A percentile compares a stretch with the other conserved stretches of the same genome.
These are phyloP conservation scores for Cinnamomum chago DNA, from an alignment of 164 flowering plant species.

Conservation along the genomic window DNA sequence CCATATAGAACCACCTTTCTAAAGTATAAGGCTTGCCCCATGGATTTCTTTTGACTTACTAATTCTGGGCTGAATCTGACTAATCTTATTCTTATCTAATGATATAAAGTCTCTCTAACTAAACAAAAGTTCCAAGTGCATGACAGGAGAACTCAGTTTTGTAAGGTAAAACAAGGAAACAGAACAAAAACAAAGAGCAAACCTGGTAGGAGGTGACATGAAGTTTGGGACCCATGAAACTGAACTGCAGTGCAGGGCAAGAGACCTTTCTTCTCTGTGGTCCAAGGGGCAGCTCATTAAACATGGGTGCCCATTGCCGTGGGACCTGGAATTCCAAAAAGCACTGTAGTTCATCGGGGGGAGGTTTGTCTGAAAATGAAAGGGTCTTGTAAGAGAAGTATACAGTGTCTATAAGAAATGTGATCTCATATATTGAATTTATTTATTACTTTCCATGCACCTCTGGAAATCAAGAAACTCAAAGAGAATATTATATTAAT, in stretches of 20 bases:
- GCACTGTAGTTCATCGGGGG: slow-evolving; percentile 59
- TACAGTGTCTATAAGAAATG: background rate
- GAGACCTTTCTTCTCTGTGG: slow-evolving; percentile 61
- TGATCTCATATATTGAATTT: background rate
- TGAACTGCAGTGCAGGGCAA: slow-evolving; percentile 63
- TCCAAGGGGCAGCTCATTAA: slow-evolving; percentile 82
- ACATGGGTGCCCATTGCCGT: slow-evolving; percentile 85
- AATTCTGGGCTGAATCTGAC: no score
- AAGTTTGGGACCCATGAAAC: slow-evolving; percentile 68
- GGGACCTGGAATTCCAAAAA: slow-evolving; percentile 96
- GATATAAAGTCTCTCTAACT: no score
- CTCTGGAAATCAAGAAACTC: background rate
- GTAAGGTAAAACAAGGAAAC: background rate
- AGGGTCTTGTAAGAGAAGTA: background rate
- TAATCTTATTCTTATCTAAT: no score
- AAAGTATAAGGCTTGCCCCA: no score
- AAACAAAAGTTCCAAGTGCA: no score
- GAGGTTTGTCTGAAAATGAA: slow-evolving; percentile 62
- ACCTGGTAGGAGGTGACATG: slow-evolving; percentile 68
- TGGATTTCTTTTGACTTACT: no score
- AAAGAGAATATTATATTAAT: background rate
- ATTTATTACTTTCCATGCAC: background rate
- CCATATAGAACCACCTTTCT: no score
- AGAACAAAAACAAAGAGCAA: background rate
- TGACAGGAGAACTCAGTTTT: no score